Evolutionary conservation across 1,284 basidiomycete species (phyloP), one percentile per base, ranked within the genome.

Genomic region (Pyrrhoderma noxium): DNA sequence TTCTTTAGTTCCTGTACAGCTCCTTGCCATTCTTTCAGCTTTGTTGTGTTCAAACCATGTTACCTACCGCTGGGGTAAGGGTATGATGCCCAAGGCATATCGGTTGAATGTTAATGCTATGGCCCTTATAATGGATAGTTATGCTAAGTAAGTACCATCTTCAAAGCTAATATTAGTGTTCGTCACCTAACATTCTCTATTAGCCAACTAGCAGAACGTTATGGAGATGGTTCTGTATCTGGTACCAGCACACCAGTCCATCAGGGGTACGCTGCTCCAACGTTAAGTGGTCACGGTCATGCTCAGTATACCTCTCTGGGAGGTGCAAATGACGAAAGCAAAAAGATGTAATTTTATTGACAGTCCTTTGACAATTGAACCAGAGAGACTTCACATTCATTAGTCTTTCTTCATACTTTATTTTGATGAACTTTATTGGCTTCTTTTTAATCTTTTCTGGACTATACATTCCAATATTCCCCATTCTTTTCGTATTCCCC

Each of bases 51-150:
- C 78, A 16, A 84, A 85, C 63, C 82, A 86, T 57, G 76, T 88
- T 59, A 86, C 84, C 9, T 86, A 85, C 62, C 70, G 84, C 47
- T 86, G 86, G 63, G 84, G 83, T 18, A 88, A 88, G 68, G 84
- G 84, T 36, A 76, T 88, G 73, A 86, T 80, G 68, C 85, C 85
- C 22, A 78, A 83, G 68, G 76, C 77, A 18, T 88, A 86, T 64
- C 68, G 82, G 19, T 67, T 88, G 46, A 79, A 79, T 61, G 64
- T 77, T 67, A 70, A 70, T 49, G 76, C 71, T 53, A 82, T 85
- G 79, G 80, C 79, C 5, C 72, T 80, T n/a, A 81, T 86, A 57
- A 80, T 85, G 76, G 81, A 86, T 56, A 77, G 77, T 52, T 85
- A 83, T 62, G 79, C 80, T 19, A 75, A 67, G 80, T 82, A 57